Evolutionary conservation across 768 basidiomycete species (phyloP).

Genomic region (Suillus placidus): DNA sequence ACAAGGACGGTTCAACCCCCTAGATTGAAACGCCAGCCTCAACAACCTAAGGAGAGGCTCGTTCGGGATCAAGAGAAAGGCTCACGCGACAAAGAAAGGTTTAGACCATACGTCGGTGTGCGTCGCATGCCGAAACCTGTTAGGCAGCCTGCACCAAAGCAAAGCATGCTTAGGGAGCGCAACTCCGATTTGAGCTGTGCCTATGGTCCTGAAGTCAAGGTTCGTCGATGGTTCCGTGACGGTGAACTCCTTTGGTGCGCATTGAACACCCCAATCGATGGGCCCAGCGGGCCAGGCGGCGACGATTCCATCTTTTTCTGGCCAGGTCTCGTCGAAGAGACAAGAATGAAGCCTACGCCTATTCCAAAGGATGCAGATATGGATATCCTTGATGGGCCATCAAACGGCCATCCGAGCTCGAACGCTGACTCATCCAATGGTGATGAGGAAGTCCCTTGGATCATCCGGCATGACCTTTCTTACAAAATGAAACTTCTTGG

Average conservation of each 20-base stretch:
- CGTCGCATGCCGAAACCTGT: constrained; percentile 40
- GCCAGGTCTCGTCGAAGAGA: constrained; percentile 71
- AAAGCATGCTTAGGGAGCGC: constrained; percentile 61
- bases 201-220: constrained; percentile 45
- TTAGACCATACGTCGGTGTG: constrained; percentile 44
- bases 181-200: constrained; percentile 66
- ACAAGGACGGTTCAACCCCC: constrained; percentile 21
- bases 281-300: constrained; percentile 31
- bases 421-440: constrained; percentile 19
- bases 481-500: constrained; percentile 75
- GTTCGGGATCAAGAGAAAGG: constrained; percentile 11
- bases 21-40: constrained; percentile 18
- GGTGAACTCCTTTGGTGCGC: constrained; percentile 76
- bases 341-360: constrained; percentile 50
- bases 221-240: constrained; percentile 64
- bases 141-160: constrained; percentile 42
- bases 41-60: constrained; percentile 1
- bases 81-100: constrained; percentile 19
- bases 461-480: constrained; percentile 55
- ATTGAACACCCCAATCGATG: constrained; percentile 52
- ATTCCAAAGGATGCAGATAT: constrained; percentile 29
- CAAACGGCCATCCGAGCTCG: constrained; percentile 13
- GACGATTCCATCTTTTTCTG: constrained; percentile 63
- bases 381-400: constrained; percentile 8
- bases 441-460: constrained; percentile 50